Evolutionary conservation across 371 early-diverging fungal genomes (phyloP), one percentile per base, ranked within the genome.

Genomic region (Rhizopus sp.): DNA sequence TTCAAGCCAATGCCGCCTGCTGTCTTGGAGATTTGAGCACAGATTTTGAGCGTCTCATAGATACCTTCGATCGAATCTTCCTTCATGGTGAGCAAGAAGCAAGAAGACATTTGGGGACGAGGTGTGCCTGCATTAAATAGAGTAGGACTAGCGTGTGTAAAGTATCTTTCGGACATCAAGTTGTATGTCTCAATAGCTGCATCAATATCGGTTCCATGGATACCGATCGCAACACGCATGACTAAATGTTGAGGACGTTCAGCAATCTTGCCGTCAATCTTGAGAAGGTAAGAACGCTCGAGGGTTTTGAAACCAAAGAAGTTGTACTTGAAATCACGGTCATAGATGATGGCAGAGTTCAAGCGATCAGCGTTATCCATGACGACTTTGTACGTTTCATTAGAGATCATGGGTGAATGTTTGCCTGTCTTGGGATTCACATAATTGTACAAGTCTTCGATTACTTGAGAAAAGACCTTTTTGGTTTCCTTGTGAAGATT

Each of bases 271-370:
- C 86, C 85, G 60, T 88, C 84, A 70, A 94, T 86, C 57, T 87
- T 81, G 59, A 98, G 78, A 38, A 98, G 79, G 72, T 97, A 98
- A 35, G 91, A 90, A 31, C 93, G 90, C 68, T 93, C 91, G 8
- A 98, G 83, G 1, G 97, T 96, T 81, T 94, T 94, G 83, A 96
- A 91, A 15, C 96, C 97, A 85, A 97, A 98, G 79, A 87, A 98
- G 77, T 92, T 92, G 80, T 95, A 93, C 59, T 85, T 84, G 75
- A 88, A 95, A 75, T 98, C 98, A 60, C 96, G 89, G 58, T 93
- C 89, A 68, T 96, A 94, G 68, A 91, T 90, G 60, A 98, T 90
- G 56, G 93, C 92, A n/a, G 84, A 78, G 75, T 98, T 87, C 44
- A 96, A 78, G 23, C 69, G 70, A 30, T 93, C 94, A 23, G 83